Conservation (phyloP, 805 yeast species). For the Metschnikowia baotianmanensis region DNA sequence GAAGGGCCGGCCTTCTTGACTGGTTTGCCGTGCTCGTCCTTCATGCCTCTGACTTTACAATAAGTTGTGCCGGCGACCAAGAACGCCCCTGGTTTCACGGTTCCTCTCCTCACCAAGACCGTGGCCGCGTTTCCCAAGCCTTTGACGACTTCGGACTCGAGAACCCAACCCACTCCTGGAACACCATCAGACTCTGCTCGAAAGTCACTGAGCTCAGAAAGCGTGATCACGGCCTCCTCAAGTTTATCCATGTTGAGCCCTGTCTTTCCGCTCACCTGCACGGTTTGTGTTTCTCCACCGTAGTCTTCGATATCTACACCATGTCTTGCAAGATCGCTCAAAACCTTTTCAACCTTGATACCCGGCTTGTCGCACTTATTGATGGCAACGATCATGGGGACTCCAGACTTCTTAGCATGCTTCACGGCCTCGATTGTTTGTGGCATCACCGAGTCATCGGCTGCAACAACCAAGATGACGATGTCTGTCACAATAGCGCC, state of each 20-base stretch:
- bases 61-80: constrained; percentile 84
- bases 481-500: constrained; percentile 95
- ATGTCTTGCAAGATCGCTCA: constrained; percentile 69
- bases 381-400: constrained; percentile 85
- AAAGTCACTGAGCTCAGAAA: constrained; percentile 80
- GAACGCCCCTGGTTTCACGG: constrained; percentile 64
- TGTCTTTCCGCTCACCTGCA: constrained; percentile 83
- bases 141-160: constrained; percentile 79
- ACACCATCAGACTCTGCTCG: constrained; percentile 53
- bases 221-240: constrained; percentile 83
- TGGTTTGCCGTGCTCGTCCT: constrained; percentile 66
- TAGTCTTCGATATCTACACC: constrained; percentile 86
- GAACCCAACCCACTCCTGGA: constrained; percentile 79
- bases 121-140: constrained; percentile 88
- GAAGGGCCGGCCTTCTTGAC: constrained; percentile 77
- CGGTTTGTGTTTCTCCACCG: constrained; percentile 94
- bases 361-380: constrained; percentile 87
- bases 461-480: constrained; percentile 89
- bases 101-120: constrained; percentile 76
- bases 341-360: constrained; percentile 70
- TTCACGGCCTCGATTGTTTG: constrained; percentile 95
- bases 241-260: constrained; percentile 87
- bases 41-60: constrained; percentile 79
- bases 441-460: constrained; percentile 97
- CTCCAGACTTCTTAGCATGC: constrained; percentile 80